Percentiles rank a stretch among this genome's conserved stretches.
Evolutionary conservation across 495 filamentous ascomycete genomes (phyloP).

Genomic region (Polyplosphaeria fusca): DNA sequence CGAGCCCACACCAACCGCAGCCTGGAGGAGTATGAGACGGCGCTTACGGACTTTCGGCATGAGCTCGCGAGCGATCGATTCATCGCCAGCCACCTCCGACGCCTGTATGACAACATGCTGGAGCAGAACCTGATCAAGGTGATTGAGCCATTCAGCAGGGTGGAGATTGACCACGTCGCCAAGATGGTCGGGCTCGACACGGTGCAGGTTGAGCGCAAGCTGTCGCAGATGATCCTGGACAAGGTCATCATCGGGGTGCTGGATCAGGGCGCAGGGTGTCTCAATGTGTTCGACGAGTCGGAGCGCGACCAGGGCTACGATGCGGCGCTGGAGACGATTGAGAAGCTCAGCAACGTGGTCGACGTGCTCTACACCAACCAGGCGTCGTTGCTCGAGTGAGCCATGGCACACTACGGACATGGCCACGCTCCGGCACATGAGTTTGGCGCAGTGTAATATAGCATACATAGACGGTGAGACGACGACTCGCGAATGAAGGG

Average conservation of each 20-base stretch:
- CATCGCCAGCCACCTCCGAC: conserved; percentile 89
- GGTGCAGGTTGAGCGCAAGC: conserved; percentile 94
- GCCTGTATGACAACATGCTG: conserved; percentile 95
- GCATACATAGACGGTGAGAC: not conserved
- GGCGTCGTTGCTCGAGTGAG: conserved; percentile 86
- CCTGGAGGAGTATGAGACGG: conserved; percentile 92
- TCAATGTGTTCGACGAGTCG: conserved; percentile 95
- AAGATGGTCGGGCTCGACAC: conserved; percentile 96
- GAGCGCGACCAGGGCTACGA: conserved; percentile 92
- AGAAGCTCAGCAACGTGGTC: conserved; percentile 95
- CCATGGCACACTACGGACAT: not conserved
- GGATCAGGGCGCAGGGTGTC: conserved; percentile 94
- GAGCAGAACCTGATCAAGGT: conserved; percentile 99
- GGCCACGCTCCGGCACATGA: not conserved
- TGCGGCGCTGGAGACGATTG: conserved; percentile 88
- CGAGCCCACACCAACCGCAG: conserved; percentile 91
- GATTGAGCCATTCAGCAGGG: conserved; percentile 94
- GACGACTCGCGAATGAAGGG: conserved; percentile 1
- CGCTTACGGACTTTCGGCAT: conserved; percentile 80
- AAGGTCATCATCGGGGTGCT: conserved; percentile 97
- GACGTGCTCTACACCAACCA: conserved; percentile 97
- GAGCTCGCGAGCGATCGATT: conserved; percentile 91
- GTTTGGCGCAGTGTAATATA: conserved; percentile 20
- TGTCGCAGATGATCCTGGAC: conserved; percentile 98
- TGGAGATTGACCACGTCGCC: conserved; percentile 94